Evolutionary conservation across 176 grass and related monocot genomes (phyloP).

Genomic region (Panicum miliaceum): DNA sequence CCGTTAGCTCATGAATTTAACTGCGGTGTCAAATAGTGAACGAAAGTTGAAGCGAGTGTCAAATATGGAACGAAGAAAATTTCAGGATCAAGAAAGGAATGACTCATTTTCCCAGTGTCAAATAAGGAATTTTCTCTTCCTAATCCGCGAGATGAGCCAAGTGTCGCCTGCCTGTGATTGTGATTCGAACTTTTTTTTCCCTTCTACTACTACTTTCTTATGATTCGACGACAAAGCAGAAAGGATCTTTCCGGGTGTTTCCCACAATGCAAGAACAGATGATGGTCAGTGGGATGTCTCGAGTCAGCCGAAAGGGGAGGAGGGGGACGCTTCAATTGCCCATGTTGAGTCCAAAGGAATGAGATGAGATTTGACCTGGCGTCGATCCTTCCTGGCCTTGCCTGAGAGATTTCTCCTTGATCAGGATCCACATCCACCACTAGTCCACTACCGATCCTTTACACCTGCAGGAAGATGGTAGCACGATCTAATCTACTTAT

Average conservation of each 20-base stretch:
- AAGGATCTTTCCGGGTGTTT: background rate
- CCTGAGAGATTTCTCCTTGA: too few relatives aligned
- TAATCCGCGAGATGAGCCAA: background rate
- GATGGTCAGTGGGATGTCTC: background rate
- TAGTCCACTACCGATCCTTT: too few relatives aligned
- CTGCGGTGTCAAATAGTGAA: too few relatives aligned
- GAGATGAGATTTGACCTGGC: constrained; percentile 5
- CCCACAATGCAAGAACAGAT: too few relatives aligned
- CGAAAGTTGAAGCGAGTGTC: too few relatives aligned
- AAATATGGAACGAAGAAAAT: too few relatives aligned
- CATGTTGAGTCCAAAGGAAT: background rate
- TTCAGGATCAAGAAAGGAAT: too few relatives aligned
- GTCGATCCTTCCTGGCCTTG: background rate
- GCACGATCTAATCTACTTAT: background rate
- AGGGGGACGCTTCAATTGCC: background rate
- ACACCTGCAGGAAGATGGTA: too few relatives aligned
- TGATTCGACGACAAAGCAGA: background rate
- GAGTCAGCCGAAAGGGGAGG: background rate
- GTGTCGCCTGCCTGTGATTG: background rate
- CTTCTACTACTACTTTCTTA: background rate
- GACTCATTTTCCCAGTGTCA: too few relatives aligned
- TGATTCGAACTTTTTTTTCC: background rate
- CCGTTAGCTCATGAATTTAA: too few relatives aligned
- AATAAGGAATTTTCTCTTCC: too few relatives aligned
- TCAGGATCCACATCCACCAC: too few relatives aligned